These are phyloP conservation scores for Lentinus brumalis DNA, from an alignment of 768 basidiomycete species.

Conservation along the genomic window DNA sequence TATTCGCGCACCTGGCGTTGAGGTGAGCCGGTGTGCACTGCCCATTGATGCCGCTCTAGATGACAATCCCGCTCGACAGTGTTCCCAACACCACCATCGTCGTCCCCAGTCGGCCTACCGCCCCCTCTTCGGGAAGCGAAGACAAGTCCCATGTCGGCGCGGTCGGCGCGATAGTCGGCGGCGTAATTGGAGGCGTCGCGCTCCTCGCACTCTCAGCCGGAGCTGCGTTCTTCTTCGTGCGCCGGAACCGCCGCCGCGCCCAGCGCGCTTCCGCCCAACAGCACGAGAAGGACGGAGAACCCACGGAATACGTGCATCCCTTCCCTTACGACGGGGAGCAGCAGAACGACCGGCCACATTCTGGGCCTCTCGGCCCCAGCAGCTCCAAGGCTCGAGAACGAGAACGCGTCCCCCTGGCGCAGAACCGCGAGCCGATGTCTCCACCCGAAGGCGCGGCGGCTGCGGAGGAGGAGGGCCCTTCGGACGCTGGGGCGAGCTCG, in stretches of 20 bases:
- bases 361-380: too few species aligned
- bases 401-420: too few species aligned
- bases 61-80: not conserved
- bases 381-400: not conserved
- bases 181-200: constrained; percentile 11
- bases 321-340: too few species aligned
- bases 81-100: constrained; percentile 9
- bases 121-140: not conserved
- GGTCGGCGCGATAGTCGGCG: constrained; percentile 13
- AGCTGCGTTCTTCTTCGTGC: constrained; percentile 1
- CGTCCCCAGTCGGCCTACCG: not conserved
- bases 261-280: not conserved
- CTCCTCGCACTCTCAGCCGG: constrained; percentile 1
- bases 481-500: not conserved
- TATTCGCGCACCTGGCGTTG: constrained; percentile 8
- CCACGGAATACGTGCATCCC: not conserved
- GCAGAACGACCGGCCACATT: too few species aligned
- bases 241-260: not conserved
- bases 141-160: not conserved
- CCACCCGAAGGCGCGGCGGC: not conserved
- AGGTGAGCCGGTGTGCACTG: not conserved
- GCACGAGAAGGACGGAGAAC: not conserved
- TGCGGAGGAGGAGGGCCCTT: too few species aligned
- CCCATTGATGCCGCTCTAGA: not conserved
- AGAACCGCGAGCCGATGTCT: not conserved